A percentile compares a stretch with the other conserved stretches of the same genome.
These are phyloP conservation scores for Celoporthe dispersa DNA, from an alignment of 2,329 filamentous ascomycete genomes.

Conservation along the genomic window DNA sequence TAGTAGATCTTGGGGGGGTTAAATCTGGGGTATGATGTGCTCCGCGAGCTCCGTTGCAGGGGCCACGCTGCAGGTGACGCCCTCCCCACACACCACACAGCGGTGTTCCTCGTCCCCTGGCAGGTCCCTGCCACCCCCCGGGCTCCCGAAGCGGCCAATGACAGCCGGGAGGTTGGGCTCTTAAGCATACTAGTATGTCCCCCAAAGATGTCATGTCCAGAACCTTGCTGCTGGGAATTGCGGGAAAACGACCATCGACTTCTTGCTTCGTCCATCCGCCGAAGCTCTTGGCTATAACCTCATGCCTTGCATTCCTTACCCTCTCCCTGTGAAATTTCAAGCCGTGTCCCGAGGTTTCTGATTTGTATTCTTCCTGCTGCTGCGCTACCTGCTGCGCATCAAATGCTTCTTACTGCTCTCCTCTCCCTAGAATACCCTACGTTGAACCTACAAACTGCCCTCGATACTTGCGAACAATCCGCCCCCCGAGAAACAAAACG, in stretches of 20 bases:
- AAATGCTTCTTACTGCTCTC: neutral
- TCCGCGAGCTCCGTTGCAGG: neutral
- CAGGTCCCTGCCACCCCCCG: neutral
- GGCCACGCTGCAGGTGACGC: conserved; percentile 5
- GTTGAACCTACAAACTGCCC: neutral
- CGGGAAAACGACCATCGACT: neutral
- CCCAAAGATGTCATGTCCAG: conserved; percentile 4
- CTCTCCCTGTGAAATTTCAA: neutral
- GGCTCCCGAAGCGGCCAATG: neutral
- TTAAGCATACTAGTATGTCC: neutral
- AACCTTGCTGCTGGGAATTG: neutral
- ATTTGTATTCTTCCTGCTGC: neutral
- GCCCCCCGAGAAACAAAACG: neutral
- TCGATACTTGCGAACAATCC: neutral
- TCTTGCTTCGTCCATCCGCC: neutral
- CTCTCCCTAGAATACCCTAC: neutral
- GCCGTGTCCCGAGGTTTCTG: neutral
- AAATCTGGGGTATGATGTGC: neutral
- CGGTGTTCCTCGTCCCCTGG: neutral
- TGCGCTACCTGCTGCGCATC: neutral
- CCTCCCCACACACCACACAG: neutral
- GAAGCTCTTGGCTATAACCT: neutral
- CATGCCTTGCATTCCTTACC: neutral
- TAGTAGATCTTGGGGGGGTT: no score
- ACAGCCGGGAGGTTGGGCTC: neutral